phyloP scores from a whole-genome alignment of 768 basidiomycete genomes.

The Tulasnella sp. region DNA sequence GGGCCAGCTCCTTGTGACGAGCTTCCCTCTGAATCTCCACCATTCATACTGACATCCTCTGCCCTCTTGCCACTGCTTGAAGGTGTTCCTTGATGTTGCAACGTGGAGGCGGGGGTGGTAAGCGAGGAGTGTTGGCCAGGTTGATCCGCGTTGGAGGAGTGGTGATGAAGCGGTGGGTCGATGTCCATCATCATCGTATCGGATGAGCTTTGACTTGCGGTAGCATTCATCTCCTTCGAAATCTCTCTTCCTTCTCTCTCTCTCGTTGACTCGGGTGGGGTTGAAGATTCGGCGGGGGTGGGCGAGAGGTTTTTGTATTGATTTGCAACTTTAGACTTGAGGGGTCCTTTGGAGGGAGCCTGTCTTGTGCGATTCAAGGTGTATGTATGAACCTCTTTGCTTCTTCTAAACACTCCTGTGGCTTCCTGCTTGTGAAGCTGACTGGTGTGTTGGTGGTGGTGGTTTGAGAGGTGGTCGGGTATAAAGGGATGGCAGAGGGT shows the following conservation, averaged over 20 bases:
- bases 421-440: background rate
- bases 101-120: background rate
- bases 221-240: background rate
- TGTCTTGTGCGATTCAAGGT: background rate
- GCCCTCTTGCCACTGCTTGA: background rate
- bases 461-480: background rate
- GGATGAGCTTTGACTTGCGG: background rate
- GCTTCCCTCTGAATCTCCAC: background rate
- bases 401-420: background rate
- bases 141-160: background rate
- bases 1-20: background rate
- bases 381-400: too few relatives aligned
- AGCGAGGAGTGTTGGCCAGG: background rate
- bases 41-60: background rate
- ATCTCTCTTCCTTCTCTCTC: too few relatives aligned
- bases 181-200: constrained; percentile 1
- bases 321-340: background rate
- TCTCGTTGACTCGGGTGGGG: background rate
- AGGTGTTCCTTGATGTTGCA: background rate
- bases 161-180: constrained; percentile 10
- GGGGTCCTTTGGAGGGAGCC: background rate
- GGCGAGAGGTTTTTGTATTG: background rate
- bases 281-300: too few relatives aligned
- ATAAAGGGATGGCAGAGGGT: background rate
- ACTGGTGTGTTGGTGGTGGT: background rate